Percentiles rank a stretch among this genome's conserved stretches.
phyloP scores from a whole-genome alignment of 1,284 basidiomycete species.

The Ceratobasidium sp. region DNA sequence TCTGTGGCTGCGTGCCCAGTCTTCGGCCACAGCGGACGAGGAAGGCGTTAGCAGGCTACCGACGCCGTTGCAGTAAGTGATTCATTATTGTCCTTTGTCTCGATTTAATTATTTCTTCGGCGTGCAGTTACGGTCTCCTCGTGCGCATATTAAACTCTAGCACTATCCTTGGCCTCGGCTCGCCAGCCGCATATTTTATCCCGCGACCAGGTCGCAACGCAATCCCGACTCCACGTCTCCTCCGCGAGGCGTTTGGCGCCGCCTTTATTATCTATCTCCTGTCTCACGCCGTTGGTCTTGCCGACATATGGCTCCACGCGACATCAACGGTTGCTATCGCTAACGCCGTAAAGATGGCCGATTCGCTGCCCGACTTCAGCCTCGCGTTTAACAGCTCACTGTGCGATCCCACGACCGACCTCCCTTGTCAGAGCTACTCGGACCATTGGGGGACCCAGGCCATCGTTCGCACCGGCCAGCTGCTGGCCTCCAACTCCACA shows the following conservation, averaged over 20 bases:
- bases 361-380: constrained; percentile 4
- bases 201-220: constrained; percentile 14
- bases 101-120: background rate
- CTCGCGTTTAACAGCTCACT: constrained; percentile 18
- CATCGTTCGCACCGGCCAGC: background rate
- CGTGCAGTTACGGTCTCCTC: constrained; percentile 33
- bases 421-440: background rate
- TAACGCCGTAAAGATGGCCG: background rate
- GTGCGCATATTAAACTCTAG: constrained; percentile 44
- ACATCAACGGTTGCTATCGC: constrained; percentile 24
- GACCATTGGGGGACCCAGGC: constrained; percentile 12
- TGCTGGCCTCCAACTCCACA: constrained; percentile 31
- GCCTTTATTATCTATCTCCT: constrained; percentile 41
- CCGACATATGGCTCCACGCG: constrained; percentile 41
- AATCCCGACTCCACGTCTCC: constrained; percentile 22
- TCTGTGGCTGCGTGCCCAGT: constrained; percentile 38
- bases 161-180: constrained; percentile 44
- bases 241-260: constrained; percentile 42
- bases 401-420: constrained; percentile 26
- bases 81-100: constrained; percentile 6
- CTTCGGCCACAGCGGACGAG: constrained; percentile 21
- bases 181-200: constrained; percentile 23
- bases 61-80: constrained; percentile 34
- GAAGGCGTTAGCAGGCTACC: constrained; percentile 20
- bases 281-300: constrained; percentile 40